Conservation (phyloP, 768 basidiomycete genomes). For the Lactifluus pinguis region DNA sequence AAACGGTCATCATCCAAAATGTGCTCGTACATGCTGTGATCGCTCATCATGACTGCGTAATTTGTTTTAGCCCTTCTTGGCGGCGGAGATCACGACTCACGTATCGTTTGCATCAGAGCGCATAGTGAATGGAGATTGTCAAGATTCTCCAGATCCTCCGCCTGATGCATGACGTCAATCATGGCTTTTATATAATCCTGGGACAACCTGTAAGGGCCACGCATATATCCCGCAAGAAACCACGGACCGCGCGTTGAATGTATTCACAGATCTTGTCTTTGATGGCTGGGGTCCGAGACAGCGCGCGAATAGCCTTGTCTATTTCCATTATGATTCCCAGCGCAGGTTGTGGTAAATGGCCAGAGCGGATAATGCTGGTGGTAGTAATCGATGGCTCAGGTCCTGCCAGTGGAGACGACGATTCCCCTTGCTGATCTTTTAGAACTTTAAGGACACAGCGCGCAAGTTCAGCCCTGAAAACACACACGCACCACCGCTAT, state of each 20-base stretch:
- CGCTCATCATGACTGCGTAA: slow-evolving; percentile 79
- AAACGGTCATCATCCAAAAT: slow-evolving; percentile 90
- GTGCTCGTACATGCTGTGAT: slow-evolving; percentile 90
- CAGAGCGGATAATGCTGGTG: slow-evolving; percentile 56
- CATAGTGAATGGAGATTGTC: slow-evolving; percentile 87
- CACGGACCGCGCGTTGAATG: slow-evolving; percentile 71
- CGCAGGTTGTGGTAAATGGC: slow-evolving; percentile 66
- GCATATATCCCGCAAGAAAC: not conserved
- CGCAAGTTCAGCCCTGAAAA: not conserved
- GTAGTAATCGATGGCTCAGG: slow-evolving; percentile 52
- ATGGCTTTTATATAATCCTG: slow-evolving; percentile 85
- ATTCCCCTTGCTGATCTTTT: slow-evolving; percentile 38
- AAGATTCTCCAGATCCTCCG: slow-evolving; percentile 89
- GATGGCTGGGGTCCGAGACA: slow-evolving; percentile 60
- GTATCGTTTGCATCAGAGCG: slow-evolving; percentile 87
- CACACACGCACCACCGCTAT: slow-evolving; percentile 45
- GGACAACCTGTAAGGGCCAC: slow-evolving; percentile 1
- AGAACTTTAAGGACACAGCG: slow-evolving; percentile 13
- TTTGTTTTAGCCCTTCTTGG: not conserved
- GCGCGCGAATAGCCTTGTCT: slow-evolving; percentile 65
- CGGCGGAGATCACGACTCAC: slow-evolving; percentile 38
- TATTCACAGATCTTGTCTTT: slow-evolving; percentile 87
- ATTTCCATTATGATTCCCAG: slow-evolving; percentile 73
- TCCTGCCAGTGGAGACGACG: slow-evolving; percentile 54
- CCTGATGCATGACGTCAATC: slow-evolving; percentile 74